phyloP scores from a whole-genome alignment of 345 rosid species.

The Citrus medica region DNA sequence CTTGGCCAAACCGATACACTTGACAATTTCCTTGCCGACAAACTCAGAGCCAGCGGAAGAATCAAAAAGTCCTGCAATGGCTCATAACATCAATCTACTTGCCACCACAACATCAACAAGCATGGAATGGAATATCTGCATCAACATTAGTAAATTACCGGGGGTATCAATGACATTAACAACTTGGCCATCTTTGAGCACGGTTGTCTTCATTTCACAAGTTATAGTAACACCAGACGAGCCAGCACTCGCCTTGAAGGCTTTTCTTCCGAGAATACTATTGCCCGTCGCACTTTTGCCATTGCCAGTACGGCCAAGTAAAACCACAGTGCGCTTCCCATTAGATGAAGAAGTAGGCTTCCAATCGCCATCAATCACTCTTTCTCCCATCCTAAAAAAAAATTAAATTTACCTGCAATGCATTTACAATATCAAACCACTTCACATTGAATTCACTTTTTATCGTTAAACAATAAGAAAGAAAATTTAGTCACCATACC shows the following conservation, averaged over 20 bases:
- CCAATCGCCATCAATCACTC: slow-evolving; percentile 78
- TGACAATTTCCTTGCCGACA: slow-evolving; percentile 76
- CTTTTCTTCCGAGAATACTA: slow-evolving; percentile 66
- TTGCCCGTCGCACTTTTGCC: slow-evolving; percentile 96
- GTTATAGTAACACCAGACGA: slow-evolving; percentile 70
- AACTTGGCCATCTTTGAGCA: slow-evolving; percentile 55
- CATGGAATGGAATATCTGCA: neutral
- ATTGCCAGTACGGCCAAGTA: slow-evolving; percentile 88
- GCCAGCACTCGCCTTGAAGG: slow-evolving; percentile 66
- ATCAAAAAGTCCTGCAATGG: slow-evolving; percentile 74
- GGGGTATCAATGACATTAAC: slow-evolving; percentile 92
- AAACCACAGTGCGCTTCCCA: slow-evolving; percentile 56
- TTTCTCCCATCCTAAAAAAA: slow-evolving; percentile 59
- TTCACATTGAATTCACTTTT: too few species aligned
- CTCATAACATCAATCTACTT: neutral
- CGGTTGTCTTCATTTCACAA: slow-evolving; percentile 56
- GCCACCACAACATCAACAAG: neutral
- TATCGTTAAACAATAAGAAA: too few species aligned
- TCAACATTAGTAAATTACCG: slow-evolving; percentile 29
- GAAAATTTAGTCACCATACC: too few species aligned
- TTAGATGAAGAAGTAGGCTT: slow-evolving; percentile 51
- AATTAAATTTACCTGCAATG: neutral
- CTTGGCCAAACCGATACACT: slow-evolving; percentile 74
- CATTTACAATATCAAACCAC: neutral
- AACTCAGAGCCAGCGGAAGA: slow-evolving; percentile 54